phyloP scores from a whole-genome alignment of 2,329 filamentous ascomycete genomes.

The Fonsecaea multimorphosa region DNA sequence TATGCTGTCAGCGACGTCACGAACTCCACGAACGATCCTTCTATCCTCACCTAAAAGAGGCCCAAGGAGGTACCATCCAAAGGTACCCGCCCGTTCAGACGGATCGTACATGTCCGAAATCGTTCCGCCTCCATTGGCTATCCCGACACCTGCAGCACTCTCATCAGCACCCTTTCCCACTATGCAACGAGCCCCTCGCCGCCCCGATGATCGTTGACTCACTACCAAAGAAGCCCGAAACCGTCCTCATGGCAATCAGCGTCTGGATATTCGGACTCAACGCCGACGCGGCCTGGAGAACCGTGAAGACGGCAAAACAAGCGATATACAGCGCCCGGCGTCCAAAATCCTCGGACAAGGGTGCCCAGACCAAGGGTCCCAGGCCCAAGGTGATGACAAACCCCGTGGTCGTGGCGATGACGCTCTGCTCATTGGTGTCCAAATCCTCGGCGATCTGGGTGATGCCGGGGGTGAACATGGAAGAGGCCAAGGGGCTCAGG shows the following conservation, averaged over 20 bases:
- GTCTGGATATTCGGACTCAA: slow-evolving; percentile 55
- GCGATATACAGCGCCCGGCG: slow-evolving; percentile 72
- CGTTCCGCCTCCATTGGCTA: slow-evolving; percentile 38
- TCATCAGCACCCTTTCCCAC: slow-evolving; percentile 31
- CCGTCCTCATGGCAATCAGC: slow-evolving; percentile 53
- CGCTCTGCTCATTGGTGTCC: slow-evolving; percentile 48
- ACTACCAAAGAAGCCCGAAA: slow-evolving; percentile 58
- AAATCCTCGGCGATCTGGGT: slow-evolving; percentile 57
- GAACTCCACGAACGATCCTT: neutral
- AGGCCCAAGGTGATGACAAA: slow-evolving; percentile 60
- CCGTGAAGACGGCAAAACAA: slow-evolving; percentile 67
- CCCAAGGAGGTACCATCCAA: slow-evolving; percentile 37
- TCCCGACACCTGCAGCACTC: slow-evolving; percentile 31
- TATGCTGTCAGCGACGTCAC: neutral
- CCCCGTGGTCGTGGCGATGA: slow-evolving; percentile 58
- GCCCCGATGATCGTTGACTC: slow-evolving; percentile 8
- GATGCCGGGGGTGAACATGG: slow-evolving; percentile 61
- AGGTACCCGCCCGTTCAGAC: slow-evolving; percentile 34
- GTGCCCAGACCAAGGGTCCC: slow-evolving; percentile 74
- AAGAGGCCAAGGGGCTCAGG: slow-evolving; percentile 42
- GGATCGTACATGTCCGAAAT: slow-evolving; percentile 38
- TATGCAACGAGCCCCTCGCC: slow-evolving; percentile 48
- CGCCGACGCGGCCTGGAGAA: slow-evolving; percentile 57
- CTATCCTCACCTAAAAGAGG: slow-evolving; percentile 29
- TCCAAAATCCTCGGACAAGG: slow-evolving; percentile 74